These are phyloP conservation scores for Apiotrichum laibachii DNA, from an alignment of 1,284 basidiomycete species.

Conservation along the genomic window DNA sequence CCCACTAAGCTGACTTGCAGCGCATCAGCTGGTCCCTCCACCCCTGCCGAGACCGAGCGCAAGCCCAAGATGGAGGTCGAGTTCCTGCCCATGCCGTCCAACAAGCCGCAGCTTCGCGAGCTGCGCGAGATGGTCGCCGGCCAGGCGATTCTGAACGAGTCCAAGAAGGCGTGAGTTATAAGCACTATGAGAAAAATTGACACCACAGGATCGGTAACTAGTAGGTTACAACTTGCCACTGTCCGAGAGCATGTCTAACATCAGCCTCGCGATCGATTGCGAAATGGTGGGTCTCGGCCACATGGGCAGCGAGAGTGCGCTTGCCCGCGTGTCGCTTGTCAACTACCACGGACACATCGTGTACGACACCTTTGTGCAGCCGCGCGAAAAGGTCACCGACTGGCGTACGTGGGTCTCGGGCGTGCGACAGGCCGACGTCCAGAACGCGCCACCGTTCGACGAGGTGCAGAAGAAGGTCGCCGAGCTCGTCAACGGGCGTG, in stretches of 20 bases:
- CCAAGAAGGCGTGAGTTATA: slow-evolving; percentile 40
- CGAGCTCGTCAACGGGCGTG: slow-evolving; percentile 70
- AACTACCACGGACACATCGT: slow-evolving; percentile 81
- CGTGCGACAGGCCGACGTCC: slow-evolving; percentile 72
- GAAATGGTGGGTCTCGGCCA: slow-evolving; percentile 97
- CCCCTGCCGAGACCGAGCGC: slow-evolving; percentile 1
- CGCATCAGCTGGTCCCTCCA: neutral
- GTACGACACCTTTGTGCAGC: slow-evolving; percentile 82
- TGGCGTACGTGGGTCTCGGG: slow-evolving; percentile 92
- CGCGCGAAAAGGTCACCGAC: slow-evolving; percentile 85
- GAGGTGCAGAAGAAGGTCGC: slow-evolving; percentile 79
- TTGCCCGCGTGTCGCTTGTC: slow-evolving; percentile 88
- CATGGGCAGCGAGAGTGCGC: slow-evolving; percentile 72
- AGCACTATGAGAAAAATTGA: slow-evolving; percentile 5
- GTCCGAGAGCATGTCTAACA: neutral
- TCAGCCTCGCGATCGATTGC: slow-evolving; percentile 73
- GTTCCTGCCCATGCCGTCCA: slow-evolving; percentile 31
- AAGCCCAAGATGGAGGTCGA: slow-evolving; percentile 12
- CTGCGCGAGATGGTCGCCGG: slow-evolving; percentile 46
- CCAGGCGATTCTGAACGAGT: slow-evolving; percentile 32
- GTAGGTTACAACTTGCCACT: slow-evolving; percentile 12
- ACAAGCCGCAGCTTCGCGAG: slow-evolving; percentile 36
- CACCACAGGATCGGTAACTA: slow-evolving; percentile 34
- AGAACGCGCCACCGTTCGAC: slow-evolving; percentile 73
- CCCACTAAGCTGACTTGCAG: neutral